phyloP scores from a whole-genome alignment of 2,329 filamentous ascomycete species.

The Colletotrichum magnum region DNA sequence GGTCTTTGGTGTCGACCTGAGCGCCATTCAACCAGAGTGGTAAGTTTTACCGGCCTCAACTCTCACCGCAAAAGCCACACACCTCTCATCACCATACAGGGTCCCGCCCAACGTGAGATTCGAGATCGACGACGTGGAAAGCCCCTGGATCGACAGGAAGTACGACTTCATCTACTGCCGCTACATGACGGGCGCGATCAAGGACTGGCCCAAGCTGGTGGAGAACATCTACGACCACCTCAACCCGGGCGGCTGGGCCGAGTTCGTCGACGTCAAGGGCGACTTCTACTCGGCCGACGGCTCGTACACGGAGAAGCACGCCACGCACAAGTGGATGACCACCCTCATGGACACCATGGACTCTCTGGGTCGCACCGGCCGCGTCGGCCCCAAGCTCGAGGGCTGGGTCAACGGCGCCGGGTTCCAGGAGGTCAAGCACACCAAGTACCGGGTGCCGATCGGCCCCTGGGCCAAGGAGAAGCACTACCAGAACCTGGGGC shows the following conservation, averaged over 20 bases:
- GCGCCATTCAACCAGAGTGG: slow-evolving; percentile 27
- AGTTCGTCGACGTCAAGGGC: slow-evolving; percentile 44
- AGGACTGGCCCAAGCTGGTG: slow-evolving; percentile 20
- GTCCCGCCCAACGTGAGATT: slow-evolving; percentile 77
- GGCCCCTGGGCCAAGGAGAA: too few relatives aligned
- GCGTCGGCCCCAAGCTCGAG: too few relatives aligned
- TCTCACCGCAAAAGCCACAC: too few relatives aligned
- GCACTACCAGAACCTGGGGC: too few relatives aligned
- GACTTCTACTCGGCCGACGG: slow-evolving; percentile 43
- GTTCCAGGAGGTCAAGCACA: too few relatives aligned
- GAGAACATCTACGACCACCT: slow-evolving; percentile 42
- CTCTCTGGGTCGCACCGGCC: too few relatives aligned
- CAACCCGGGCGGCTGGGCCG: slow-evolving; percentile 51
- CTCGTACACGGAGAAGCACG: slow-evolving; percentile 28
- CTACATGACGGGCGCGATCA: slow-evolving; percentile 14
- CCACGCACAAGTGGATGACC: slow-evolving; percentile 38
- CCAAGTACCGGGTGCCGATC: too few relatives aligned
- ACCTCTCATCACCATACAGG: neutral
- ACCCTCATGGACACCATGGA: too few relatives aligned
- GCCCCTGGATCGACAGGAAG: slow-evolving; percentile 54
- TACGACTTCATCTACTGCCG: slow-evolving; percentile 51
- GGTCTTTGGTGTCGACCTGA: slow-evolving; percentile 27
- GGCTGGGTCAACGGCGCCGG: too few relatives aligned
- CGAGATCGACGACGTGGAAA: slow-evolving; percentile 75
- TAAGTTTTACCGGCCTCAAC: neutral